Conservation (phyloP, 2,329 filamentous ascomycete species). For the Herpotrichia juniperi region DNA sequence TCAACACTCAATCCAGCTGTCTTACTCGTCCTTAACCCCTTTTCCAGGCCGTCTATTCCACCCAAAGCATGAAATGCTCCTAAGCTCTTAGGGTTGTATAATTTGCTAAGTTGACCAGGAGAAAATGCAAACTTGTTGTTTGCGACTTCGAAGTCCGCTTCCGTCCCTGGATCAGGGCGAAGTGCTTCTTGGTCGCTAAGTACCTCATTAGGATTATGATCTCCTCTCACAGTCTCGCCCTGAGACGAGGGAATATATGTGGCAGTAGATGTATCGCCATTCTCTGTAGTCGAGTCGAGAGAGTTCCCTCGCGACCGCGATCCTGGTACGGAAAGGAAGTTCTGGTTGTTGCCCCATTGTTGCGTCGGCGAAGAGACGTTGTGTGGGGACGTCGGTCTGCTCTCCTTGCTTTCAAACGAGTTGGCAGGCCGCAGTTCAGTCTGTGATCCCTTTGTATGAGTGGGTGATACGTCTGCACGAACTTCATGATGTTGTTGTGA, state of each 20-base stretch:
- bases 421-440: slow-evolving; percentile 61
- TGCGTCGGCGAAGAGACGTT: slow-evolving; percentile 69
- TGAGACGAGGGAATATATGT: slow-evolving; percentile 60
- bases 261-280: slow-evolving; percentile 61
- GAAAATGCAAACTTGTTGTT: slow-evolving; percentile 83
- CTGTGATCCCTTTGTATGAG: slow-evolving; percentile 31
- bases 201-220: slow-evolving; percentile 56
- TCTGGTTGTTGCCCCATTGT: slow-evolving; percentile 60
- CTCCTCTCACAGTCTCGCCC: slow-evolving; percentile 50
- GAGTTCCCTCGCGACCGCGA: slow-evolving; percentile 69
- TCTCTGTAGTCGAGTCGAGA: slow-evolving; percentile 66
- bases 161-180: slow-evolving; percentile 75
- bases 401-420: slow-evolving; percentile 70
- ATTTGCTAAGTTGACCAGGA: slow-evolving; percentile 79
- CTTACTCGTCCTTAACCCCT: slow-evolving; percentile 71
- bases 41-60: slow-evolving; percentile 74
- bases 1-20: slow-evolving; percentile 72
- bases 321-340: slow-evolving; percentile 68
- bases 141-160: slow-evolving; percentile 74
- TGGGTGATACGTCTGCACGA: slow-evolving; percentile 24
- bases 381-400: slow-evolving; percentile 69
- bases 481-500: slow-evolving; percentile 28
- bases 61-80: slow-evolving; percentile 77
- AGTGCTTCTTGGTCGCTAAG: slow-evolving; percentile 72
- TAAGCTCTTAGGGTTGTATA: slow-evolving; percentile 80